A percentile compares a stretch with the other conserved stretches of the same genome.
Evolutionary conservation across 768 basidiomycete species (phyloP).

Genomic region (Suillus plorans): DNA sequence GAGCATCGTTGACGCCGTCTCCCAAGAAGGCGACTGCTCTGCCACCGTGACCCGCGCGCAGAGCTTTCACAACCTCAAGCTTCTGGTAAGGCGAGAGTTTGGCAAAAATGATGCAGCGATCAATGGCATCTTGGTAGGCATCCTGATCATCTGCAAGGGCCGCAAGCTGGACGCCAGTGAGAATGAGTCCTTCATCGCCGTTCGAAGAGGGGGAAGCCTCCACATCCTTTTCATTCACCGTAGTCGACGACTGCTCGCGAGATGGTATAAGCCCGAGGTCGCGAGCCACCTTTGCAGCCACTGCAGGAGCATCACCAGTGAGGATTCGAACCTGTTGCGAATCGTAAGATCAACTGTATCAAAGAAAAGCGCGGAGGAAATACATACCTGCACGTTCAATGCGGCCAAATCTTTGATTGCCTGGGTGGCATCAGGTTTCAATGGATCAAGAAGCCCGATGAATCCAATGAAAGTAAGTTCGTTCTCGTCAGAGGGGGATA

Average conservation of each 20-base stretch:
- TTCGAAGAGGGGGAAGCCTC: constrained; percentile 19
- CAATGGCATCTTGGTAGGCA: constrained; percentile 26
- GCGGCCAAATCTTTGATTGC: constrained; percentile 27
- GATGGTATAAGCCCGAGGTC: constrained; percentile 33
- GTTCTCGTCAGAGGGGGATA: constrained; percentile 26
- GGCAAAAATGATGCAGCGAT: constrained; percentile 31
- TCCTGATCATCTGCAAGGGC: constrained; percentile 29
- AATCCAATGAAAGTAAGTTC: constrained; percentile 32
- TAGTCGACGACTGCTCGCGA: background rate
- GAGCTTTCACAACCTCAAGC: constrained; percentile 32
- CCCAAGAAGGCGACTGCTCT: constrained; percentile 33
- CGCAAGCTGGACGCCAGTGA: constrained; percentile 28
- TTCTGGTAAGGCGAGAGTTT: constrained; percentile 34
- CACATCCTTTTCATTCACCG: constrained; percentile 22
- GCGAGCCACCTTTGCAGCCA: constrained; percentile 38
- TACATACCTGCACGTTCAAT: constrained; percentile 30
- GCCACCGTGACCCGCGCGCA: constrained; percentile 23
- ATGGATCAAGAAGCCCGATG: constrained; percentile 28
- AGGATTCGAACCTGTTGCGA: constrained; percentile 32
- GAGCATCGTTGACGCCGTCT: constrained; percentile 32
- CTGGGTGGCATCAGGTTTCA: constrained; percentile 32
- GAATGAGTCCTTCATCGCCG: constrained; percentile 24
- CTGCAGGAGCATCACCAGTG: constrained; percentile 34
- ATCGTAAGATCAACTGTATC: constrained; percentile 7
- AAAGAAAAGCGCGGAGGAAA: background rate